These are phyloP conservation scores for Yarrowia divulgata DNA, from an alignment of 805 yeast genomes.

Conservation along the genomic window DNA sequence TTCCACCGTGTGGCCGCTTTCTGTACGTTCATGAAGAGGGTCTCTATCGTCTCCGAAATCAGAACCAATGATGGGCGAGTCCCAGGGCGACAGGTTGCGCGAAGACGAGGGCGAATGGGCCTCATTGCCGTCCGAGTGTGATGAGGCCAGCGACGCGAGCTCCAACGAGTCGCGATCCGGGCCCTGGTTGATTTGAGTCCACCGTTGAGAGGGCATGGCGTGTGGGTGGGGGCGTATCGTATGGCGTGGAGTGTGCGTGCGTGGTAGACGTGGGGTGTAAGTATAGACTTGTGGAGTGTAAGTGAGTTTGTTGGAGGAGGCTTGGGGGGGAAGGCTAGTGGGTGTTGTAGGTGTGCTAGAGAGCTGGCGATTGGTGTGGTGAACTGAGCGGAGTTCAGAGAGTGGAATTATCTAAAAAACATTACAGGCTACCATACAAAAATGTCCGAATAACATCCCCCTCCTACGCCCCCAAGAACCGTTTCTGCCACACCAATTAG, in stretches of 20 bases:
- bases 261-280: not conserved
- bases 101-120: slow-evolving; percentile 40
- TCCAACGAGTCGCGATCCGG: slow-evolving; percentile 48
- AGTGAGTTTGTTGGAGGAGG: not conserved
- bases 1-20: slow-evolving; percentile 41
- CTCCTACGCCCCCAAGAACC: not conserved
- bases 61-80: slow-evolving; percentile 42
- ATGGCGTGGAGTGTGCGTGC: too few species aligned
- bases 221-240: not conserved
- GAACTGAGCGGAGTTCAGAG: too few species aligned
- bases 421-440: not conserved
- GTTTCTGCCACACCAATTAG: slow-evolving; percentile 2
- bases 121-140: slow-evolving; percentile 42
- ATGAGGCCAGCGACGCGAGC: slow-evolving; percentile 49
- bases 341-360: not conserved
- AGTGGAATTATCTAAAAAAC: not conserved
- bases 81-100: slow-evolving; percentile 45
- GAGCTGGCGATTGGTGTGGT: too few species aligned
- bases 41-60: slow-evolving; percentile 40
- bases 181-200: slow-evolving; percentile 37
- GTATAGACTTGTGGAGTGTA: not conserved
- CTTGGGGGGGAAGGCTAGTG: too few species aligned
- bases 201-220: slow-evolving; percentile 36
- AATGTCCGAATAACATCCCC: not conserved
- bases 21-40: slow-evolving; percentile 40